Evolutionary conservation across 2,329 filamentous ascomycete species (phyloP), one percentile per base, ranked within the genome.

Genomic region (Sporothrix luriei): DNA sequence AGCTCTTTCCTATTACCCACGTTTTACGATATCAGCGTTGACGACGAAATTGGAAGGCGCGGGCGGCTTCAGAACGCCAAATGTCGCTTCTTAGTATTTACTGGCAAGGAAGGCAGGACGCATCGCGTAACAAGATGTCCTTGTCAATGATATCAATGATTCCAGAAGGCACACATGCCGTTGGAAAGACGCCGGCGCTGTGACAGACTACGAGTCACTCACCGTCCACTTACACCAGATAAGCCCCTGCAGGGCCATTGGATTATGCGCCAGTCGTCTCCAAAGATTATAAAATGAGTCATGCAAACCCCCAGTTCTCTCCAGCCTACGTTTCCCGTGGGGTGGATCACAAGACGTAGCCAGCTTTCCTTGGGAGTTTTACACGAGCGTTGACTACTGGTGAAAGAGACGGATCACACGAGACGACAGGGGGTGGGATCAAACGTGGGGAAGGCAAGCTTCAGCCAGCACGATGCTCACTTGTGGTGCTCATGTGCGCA

Each of bases 181-280:
- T 21, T 49, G 16, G n/a, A 46, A 62, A 46, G 38, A 38, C 57
- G n/a, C 38, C 7, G 33, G 10, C 13, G 3, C 29, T 21, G 6
- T 6, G 33, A 59, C 29, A 40, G 24, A 49, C 26, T n/a, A 29
- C 19, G 33, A 52, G 26, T 40, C 33, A 33, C 13, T 59, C 62
- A 49, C 62, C 62, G 26, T 65, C 46, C 51, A 69, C 69, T 65
- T 68, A 68, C 57, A 64, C 55, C 24, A 69, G 70, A 71, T 71
- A 71, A 71, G 67, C 54, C 64, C 62, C 67, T 68, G 68, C 43
- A 43, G 70, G 62, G 54, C 68, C 62, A 71, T 69, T 69, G 70
- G 68, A 46, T 52, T 68, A 70, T 67, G 68, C 68, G 57, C 57
- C 59, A 48, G 19, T 64, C 19, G 43, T 33, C 21, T 16, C 14